Evolutionary conservation across 78 protist species (phyloP).

Genomic region (Salpingoeca rosetta): DNA sequence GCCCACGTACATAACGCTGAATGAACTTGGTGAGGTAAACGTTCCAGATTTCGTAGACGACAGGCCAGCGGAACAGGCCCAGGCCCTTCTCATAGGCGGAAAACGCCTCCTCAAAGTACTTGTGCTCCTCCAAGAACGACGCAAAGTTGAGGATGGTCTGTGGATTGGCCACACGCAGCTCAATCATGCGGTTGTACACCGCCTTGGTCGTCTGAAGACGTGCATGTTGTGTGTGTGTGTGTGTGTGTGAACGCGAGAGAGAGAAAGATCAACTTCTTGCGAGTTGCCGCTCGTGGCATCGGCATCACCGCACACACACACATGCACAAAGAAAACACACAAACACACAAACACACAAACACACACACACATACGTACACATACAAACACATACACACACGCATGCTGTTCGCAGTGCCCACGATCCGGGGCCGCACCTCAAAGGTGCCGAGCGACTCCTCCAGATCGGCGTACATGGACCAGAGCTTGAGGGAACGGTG

Average conservation of each 20-base stretch:
- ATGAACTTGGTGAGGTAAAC: conserved; percentile 78
- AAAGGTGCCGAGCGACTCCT: conserved; percentile 80
- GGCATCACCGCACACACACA: no score
- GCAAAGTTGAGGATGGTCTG: conserved; percentile 84
- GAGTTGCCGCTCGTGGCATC: not conserved
- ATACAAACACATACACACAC: no score
- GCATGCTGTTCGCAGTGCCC: no score
- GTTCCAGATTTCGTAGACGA: conserved; percentile 76
- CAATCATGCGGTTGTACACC: conserved; percentile 68
- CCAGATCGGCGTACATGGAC: conserved; percentile 88
- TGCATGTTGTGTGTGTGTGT: no score
- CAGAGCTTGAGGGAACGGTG: conserved; percentile 72
- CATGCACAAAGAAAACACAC: no score
- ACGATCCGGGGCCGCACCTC: no score
- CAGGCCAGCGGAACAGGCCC: conserved; percentile 74
- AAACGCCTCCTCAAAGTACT: conserved; percentile 83
- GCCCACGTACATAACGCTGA: conserved; percentile 65
- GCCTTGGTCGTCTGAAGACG: conserved; percentile 28
- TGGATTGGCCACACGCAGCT: conserved; percentile 79
- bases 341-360: no score
- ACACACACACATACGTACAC: no score
- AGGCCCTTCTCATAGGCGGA: conserved; percentile 73
- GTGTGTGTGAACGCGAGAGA: no score
- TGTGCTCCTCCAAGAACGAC: conserved; percentile 66
- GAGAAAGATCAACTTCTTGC: no score